These are phyloP conservation scores for Metschnikowia noctiluminum DNA, from an alignment of 805 yeast genomes.

Conservation along the genomic window DNA sequence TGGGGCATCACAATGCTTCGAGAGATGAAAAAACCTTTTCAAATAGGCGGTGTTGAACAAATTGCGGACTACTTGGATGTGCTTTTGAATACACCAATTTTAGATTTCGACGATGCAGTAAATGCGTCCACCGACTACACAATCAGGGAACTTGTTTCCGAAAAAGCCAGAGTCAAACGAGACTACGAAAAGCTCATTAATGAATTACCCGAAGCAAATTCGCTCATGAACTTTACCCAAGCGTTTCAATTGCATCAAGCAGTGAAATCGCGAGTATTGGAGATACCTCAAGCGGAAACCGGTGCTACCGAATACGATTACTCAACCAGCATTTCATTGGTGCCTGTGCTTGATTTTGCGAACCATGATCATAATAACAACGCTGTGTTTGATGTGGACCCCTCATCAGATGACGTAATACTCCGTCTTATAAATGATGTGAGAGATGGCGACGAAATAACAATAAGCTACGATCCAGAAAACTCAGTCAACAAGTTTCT, in stretches of 20 bases:
- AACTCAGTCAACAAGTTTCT: slow-evolving; percentile 8
- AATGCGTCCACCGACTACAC: slow-evolving; percentile 3
- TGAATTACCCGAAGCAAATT: neutral
- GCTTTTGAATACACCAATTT: slow-evolving; percentile 9
- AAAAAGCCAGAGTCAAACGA: slow-evolving; percentile 5
- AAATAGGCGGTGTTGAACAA: neutral
- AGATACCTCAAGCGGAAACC: slow-evolving; percentile 49
- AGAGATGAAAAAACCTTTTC: neutral
- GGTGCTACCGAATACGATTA: slow-evolving; percentile 33
- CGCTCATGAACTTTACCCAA: slow-evolving; percentile 19
- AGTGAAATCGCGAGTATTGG: slow-evolving; percentile 57
- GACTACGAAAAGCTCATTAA: slow-evolving; percentile 3
- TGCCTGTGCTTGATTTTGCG: slow-evolving; percentile 66
- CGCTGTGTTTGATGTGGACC: slow-evolving; percentile 61
- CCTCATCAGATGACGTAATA: slow-evolving; percentile 39
- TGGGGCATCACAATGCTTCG: slow-evolving; percentile 12
- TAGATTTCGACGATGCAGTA: slow-evolving; percentile 6
- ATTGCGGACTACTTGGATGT: slow-evolving; percentile 13
- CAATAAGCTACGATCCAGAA: slow-evolving; percentile 15
- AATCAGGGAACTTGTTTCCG: slow-evolving; percentile 2
- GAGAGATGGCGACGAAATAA: slow-evolving; percentile 9
- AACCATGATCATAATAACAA: slow-evolving; percentile 47
- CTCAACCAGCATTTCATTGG: slow-evolving; percentile 51
- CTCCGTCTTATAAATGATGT: slow-evolving; percentile 22
- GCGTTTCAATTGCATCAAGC: slow-evolving; percentile 40